These are phyloP conservation scores for Meyerozyma carpophila DNA, from an alignment of 1,139 yeast species.

Conservation along the genomic window DNA sequence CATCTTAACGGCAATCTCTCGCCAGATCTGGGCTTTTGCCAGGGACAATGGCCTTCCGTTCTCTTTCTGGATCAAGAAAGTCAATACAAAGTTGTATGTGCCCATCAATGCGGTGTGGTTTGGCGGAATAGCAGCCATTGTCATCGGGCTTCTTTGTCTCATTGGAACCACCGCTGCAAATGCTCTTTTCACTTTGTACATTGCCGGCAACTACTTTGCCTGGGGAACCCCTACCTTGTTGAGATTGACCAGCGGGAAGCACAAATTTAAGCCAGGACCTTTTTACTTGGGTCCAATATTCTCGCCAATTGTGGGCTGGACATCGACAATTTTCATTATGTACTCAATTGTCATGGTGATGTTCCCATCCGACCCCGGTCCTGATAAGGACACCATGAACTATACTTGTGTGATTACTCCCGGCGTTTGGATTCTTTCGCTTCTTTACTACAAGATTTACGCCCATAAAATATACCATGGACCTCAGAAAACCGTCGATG, in stretches of 20 bases:
- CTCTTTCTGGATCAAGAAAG: slow-evolving; percentile 44
- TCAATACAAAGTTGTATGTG: slow-evolving; percentile 45
- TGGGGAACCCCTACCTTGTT: slow-evolving; percentile 56
- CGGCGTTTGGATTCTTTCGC: slow-evolving; percentile 33
- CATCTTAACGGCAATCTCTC: slow-evolving; percentile 43
- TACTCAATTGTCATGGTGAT: slow-evolving; percentile 42
- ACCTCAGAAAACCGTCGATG: slow-evolving; percentile 34
- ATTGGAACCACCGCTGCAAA: slow-evolving; percentile 57
- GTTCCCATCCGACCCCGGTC: slow-evolving; percentile 37
- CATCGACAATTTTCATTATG: slow-evolving; percentile 23
- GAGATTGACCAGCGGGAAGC: slow-evolving; percentile 40
- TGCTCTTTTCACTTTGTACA: slow-evolving; percentile 54
- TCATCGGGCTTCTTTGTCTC: slow-evolving; percentile 54
- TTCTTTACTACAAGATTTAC: slow-evolving; percentile 38
- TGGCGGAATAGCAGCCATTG: slow-evolving; percentile 41
- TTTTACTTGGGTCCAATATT: slow-evolving; percentile 51
- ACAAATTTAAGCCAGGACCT: slow-evolving; percentile 56
- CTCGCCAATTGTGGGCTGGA: slow-evolving; percentile 41
- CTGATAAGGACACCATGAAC: slow-evolving; percentile 45
- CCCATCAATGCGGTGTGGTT: slow-evolving; percentile 60
- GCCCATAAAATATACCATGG: slow-evolving; percentile 47
- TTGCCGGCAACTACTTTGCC: slow-evolving; percentile 58
- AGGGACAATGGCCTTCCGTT: slow-evolving; percentile 48
- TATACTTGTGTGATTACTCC: slow-evolving; percentile 55
- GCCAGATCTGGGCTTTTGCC: slow-evolving; percentile 50